phyloP scores from a whole-genome alignment of 768 basidiomycete species.

The Crucibulum laeve region DNA sequence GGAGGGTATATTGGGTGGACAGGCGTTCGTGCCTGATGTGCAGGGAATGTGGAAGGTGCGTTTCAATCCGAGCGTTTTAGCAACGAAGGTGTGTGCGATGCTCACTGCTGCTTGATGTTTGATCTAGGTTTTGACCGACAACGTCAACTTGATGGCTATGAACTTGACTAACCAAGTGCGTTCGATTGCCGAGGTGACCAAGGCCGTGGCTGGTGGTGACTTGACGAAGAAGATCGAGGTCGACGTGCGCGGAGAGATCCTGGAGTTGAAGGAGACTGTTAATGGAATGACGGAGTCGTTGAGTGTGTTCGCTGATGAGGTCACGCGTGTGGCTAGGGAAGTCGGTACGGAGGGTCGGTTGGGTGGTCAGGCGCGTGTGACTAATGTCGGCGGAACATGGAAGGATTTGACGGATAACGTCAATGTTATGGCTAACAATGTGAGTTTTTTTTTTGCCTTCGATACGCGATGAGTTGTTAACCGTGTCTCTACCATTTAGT shows the following conservation, averaged over 20 bases:
- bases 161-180: constrained; percentile 91
- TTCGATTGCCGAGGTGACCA: constrained; percentile 83
- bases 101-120: not conserved
- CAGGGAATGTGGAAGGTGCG: constrained; percentile 91
- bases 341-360: constrained; percentile 96
- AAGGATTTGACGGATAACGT: constrained; percentile 95
- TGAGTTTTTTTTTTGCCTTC: constrained; percentile 31
- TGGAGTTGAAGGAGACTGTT: constrained; percentile 87
- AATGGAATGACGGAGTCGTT: constrained; percentile 92
- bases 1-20: constrained; percentile 91
- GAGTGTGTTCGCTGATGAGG: constrained; percentile 82
- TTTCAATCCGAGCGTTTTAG: too few species aligned
- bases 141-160: constrained; percentile 88
- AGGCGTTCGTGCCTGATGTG: constrained; percentile 88
- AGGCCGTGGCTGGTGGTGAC: constrained; percentile 91
- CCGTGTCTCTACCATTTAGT: constrained; percentile 34
- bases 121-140: constrained; percentile 60
- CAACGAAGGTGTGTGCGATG: not conserved
- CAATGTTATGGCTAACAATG: constrained; percentile 93
- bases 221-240: constrained; percentile 91
- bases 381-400: constrained; percentile 96
- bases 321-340: constrained; percentile 83
- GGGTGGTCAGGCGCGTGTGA: constrained; percentile 92
- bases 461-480: not conserved
- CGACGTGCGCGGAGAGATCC: constrained; percentile 88